These are phyloP conservation scores for Allantophomopsis lycopodina DNA, from an alignment of 2,329 filamentous ascomycete species.

Conservation along the genomic window DNA sequence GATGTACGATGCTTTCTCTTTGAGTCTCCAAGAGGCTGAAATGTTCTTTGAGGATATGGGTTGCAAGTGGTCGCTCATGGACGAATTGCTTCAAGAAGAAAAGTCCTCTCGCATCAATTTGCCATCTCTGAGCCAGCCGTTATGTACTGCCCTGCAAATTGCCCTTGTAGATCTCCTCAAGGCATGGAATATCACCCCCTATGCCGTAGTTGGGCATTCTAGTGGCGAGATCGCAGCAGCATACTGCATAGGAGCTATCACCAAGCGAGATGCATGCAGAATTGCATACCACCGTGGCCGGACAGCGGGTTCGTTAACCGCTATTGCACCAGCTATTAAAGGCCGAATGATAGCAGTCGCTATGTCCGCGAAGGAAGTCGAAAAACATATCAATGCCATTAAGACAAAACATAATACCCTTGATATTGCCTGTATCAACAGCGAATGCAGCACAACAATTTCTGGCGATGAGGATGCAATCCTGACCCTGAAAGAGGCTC, in stretches of 20 bases:
- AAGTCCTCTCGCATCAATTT: background rate
- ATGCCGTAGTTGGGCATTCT: conserved; percentile 26
- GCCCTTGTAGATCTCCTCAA: conserved; percentile 24
- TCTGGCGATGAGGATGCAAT: conserved; percentile 7
- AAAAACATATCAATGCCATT: conserved; percentile 1
- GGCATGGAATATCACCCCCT: conserved; percentile 23
- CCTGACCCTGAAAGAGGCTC: conserved; percentile 5
- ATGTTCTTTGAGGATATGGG: background rate
- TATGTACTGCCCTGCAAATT: conserved; percentile 30
- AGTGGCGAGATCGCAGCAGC: conserved; percentile 30
- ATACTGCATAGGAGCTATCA: conserved; percentile 21
- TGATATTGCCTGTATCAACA: conserved; percentile 12
- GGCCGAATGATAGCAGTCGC: conserved; percentile 36
- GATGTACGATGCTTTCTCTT: background rate
- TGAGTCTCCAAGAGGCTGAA: background rate
- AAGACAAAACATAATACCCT: background rate
- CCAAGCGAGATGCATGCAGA: conserved; percentile 18
- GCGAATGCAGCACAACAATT: conserved; percentile 10
- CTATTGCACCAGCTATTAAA: background rate
- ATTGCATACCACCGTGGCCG: conserved; percentile 26
- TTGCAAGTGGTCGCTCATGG: background rate
- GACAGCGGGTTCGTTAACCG: background rate
- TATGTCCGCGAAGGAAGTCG: conserved; percentile 11
- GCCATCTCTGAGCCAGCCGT: conserved; percentile 16
- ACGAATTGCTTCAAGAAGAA: conserved; percentile 15